phyloP scores from a whole-genome alignment of 345 rosid genomes.

The Salix udensis region DNA sequence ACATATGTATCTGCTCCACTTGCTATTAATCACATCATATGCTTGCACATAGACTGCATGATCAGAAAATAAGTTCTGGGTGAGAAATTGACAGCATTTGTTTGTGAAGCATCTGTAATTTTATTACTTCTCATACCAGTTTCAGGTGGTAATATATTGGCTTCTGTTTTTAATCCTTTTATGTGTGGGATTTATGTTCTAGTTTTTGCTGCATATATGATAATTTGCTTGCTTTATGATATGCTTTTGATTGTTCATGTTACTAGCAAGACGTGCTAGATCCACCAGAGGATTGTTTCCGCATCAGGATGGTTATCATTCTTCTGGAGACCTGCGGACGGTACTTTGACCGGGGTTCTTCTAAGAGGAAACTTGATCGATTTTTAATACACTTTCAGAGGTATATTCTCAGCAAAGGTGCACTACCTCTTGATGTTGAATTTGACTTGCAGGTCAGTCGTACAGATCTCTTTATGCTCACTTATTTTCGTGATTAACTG shows the following conservation, averaged over 20 bases:
- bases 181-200: not conserved
- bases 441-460: slow-evolving; percentile 88
- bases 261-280: slow-evolving; percentile 80
- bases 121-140: not conserved
- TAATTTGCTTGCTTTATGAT: slow-evolving; percentile 4
- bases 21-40: not conserved
- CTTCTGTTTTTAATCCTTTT: not conserved
- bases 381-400: slow-evolving; percentile 93
- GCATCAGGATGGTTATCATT: slow-evolving; percentile 84
- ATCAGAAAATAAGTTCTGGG: not conserved
- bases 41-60: no score
- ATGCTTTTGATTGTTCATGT: slow-evolving; percentile 17
- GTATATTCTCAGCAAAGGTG: slow-evolving; percentile 83
- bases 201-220: not conserved
- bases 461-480: not conserved
- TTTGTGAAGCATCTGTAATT: not conserved
- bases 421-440: slow-evolving; percentile 80
- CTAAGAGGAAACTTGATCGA: slow-evolving; percentile 90
- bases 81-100: not conserved
- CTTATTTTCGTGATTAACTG: not conserved
- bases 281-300: slow-evolving; percentile 97
- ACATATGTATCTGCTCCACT: not conserved
- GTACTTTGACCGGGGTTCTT: slow-evolving; percentile 95
- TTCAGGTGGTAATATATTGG: not conserved
- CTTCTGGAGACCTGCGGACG: slow-evolving; percentile 98